phyloP scores from a whole-genome alignment of 306 rosid species.

The Sicyos edulis region DNA sequence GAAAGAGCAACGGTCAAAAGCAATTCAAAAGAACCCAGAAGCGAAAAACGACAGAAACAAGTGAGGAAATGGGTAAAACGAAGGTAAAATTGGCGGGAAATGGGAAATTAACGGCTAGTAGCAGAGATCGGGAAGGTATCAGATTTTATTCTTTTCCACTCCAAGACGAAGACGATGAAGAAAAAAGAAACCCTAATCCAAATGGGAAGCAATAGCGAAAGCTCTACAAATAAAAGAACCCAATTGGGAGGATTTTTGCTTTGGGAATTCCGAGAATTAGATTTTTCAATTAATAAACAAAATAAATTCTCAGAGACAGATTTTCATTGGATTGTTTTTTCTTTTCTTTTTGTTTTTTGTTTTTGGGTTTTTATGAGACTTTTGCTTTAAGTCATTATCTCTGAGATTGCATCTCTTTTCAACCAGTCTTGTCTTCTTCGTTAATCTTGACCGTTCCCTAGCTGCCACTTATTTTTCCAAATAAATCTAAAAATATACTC shows the following conservation, averaged over 20 bases:
- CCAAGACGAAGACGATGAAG: conserved; percentile 32
- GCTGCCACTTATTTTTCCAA: neutral
- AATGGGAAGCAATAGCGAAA: conserved; percentile 21
- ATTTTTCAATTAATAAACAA: conserved; percentile 17
- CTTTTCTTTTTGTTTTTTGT: no score
- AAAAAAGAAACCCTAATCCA: conserved; percentile 67
- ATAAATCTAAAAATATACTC: conserved; percentile 2
- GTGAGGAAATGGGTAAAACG: conserved; percentile 24
- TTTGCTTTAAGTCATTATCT: conserved; percentile 20
- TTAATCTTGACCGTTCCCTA: conserved; percentile 16
- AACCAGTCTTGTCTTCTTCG: conserved; percentile 8
- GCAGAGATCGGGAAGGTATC: conserved; percentile 33
- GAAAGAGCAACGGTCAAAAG: conserved; percentile 39
- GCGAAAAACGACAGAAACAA: conserved; percentile 30
- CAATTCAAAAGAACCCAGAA: neutral
- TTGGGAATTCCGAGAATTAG: no score
- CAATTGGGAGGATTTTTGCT: conserved; percentile 13
- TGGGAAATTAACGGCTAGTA: conserved; percentile 40
- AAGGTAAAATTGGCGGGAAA: conserved; percentile 69
- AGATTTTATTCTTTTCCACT: conserved; percentile 16
- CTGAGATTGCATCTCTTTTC: conserved; percentile 9
- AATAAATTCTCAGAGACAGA: conserved; percentile 2
- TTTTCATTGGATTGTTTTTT: neutral
- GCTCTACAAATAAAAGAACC: no score
- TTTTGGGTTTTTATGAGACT: neutral